Base-by-base conservation (phyloP, 129 eudicot genomes). In the Chrysanthemum makinoi region DNA sequence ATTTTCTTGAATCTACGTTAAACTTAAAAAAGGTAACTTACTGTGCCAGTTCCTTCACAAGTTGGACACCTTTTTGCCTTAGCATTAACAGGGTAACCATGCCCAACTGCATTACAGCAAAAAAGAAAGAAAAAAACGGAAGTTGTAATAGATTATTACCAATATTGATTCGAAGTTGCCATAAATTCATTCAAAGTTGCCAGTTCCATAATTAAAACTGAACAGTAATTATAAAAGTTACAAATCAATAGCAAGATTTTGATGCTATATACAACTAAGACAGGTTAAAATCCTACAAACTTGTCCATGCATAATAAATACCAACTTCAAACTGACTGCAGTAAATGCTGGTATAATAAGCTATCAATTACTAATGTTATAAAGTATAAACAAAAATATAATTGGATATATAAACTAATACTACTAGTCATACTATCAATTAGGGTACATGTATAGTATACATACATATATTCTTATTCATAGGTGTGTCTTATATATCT, bases 1-100 rank as follows among this genome's bases (percentile, higher is more conserved):
- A n/a, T 51, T 65, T 53, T 75, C 18, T 10, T 55, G 16, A 46
- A 20, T 67, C 66, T 68, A 76, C 19, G 19, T 26, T 44, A 71
- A 64, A 78, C 9, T 8, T 2, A 48, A 52, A 60, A 51, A 35
- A 44, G 53, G 59, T n/a, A 43, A 80, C 91, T 80, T 80, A 92
- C 98, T 62, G 75, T 87, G 16, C 98, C 98, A 13, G 74, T 6
- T 69, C 98, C 98, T 33, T 66, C 76, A 83, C 98, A 93, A 62
- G 87, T 83, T 56, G 90, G 79, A 80, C 98, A 93, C 52, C 65
- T 50, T 78, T 73, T 82, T 68, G 92, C 77, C 80, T 82, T 81
- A 48, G 92, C 95, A 74, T 87, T 78, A 54, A 76, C 78, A 55
- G 95, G 88, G 75, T 93, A 78, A 70, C 98, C 98, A 80, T 54